These are phyloP conservation scores for Pseudopyricularia cyperi DNA, from an alignment of 2,329 filamentous ascomycete species.

Conservation along the genomic window DNA sequence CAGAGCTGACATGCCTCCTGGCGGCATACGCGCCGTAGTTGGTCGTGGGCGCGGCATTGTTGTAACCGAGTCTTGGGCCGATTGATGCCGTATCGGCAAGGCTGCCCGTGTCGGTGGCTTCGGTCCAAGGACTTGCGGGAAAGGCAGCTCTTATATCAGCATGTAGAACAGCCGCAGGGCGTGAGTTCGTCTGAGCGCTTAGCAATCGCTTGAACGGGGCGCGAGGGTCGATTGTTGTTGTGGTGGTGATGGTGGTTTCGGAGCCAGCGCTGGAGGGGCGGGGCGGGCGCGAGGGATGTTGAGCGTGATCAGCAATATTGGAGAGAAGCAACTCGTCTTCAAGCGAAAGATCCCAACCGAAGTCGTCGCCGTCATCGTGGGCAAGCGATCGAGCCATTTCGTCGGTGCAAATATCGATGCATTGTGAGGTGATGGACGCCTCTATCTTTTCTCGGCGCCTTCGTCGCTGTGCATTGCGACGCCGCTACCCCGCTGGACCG, in stretches of 20 bases:
- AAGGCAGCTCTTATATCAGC: background rate
- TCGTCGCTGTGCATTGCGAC: background rate
- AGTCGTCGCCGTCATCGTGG: conserved; percentile 26
- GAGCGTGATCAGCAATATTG: conserved; percentile 7
- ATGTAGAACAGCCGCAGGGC: background rate
- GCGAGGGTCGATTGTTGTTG: background rate
- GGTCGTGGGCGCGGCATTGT: conserved; percentile 3
- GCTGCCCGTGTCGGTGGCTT: background rate
- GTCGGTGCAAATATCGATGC: background rate
- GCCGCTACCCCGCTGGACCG: background rate
- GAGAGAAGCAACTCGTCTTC: conserved; percentile 31
- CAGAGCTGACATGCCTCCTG: background rate
- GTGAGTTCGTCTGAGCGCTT: background rate
- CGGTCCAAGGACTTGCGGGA: background rate
- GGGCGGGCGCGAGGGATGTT: background rate
- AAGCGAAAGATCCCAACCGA: conserved; percentile 30
- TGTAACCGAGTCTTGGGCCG: background rate
- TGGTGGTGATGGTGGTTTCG: background rate
- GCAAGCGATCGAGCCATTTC: conserved; percentile 4
- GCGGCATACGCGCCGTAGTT: background rate
- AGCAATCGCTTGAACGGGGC: background rate
- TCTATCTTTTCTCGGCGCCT: background rate
- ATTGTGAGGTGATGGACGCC: background rate
- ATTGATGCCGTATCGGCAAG: background rate
- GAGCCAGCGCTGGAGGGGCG: conserved; percentile 1